These are phyloP conservation scores for Saccharomycopsis schoenii DNA, from an alignment of 805 yeast genomes.

Conservation along the genomic window DNA sequence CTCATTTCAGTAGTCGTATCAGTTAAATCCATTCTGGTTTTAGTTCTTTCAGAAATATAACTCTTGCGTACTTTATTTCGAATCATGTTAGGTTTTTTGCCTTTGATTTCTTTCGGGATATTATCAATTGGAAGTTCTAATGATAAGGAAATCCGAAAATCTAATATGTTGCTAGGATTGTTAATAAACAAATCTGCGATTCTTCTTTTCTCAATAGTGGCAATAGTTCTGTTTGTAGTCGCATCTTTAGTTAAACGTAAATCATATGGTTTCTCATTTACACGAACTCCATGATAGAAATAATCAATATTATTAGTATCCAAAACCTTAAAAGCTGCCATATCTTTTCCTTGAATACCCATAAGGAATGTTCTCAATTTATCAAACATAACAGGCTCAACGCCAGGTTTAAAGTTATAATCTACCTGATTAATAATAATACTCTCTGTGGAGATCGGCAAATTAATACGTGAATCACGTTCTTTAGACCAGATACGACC, in stretches of 20 bases:
- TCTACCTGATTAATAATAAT: conserved; percentile 46
- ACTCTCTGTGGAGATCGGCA: conserved; percentile 64
- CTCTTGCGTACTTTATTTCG: conserved; percentile 68
- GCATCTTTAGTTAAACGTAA: conserved; percentile 61
- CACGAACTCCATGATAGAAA: conserved; percentile 48
- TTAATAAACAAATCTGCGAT: conserved; percentile 63
- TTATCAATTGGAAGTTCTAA: conserved; percentile 65
- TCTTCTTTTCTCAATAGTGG: conserved; percentile 63
- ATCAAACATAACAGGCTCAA: conserved; percentile 51
- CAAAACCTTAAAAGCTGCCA: conserved; percentile 45
- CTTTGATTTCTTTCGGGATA: conserved; percentile 44
- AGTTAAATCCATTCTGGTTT: conserved; percentile 65
- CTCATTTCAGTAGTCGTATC: conserved; percentile 31
- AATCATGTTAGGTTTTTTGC: conserved; percentile 43
- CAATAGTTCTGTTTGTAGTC: conserved; percentile 54
- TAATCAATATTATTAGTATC: conserved; percentile 57
- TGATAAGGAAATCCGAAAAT: conserved; percentile 64
- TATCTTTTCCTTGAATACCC: conserved; percentile 43
- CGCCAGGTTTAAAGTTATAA: conserved; percentile 53
- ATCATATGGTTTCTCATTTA: conserved; percentile 55
- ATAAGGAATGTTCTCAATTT: conserved; percentile 46
- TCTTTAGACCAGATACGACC: conserved; percentile 61
- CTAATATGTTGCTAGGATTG: conserved; percentile 70
- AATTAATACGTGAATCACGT: conserved; percentile 48
- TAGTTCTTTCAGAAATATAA: conserved; percentile 64